phyloP scores from a whole-genome alignment of 768 basidiomycete genomes.

The Hygrocybe punicea region DNA sequence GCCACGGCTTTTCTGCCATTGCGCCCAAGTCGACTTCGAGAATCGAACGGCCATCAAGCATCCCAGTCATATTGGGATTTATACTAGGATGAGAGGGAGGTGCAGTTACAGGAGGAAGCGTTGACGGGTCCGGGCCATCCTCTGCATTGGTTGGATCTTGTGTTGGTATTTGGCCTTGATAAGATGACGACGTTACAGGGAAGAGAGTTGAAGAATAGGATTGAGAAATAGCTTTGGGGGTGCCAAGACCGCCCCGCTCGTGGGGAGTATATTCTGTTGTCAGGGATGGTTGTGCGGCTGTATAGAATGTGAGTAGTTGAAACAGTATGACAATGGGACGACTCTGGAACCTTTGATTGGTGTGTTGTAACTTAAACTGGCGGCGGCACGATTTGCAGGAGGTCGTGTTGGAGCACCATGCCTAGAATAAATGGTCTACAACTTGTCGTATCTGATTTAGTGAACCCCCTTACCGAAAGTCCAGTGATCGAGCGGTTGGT shows the following conservation, averaged over 20 bases:
- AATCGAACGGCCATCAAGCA: constrained; percentile 72
- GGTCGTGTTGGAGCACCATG: constrained; percentile 35
- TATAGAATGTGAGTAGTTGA: constrained; percentile 6
- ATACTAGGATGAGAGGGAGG: constrained; percentile 79
- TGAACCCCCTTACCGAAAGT: constrained; percentile 56
- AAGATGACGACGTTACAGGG: constrained; percentile 12
- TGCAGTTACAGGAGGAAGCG: constrained; percentile 62
- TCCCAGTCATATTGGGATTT: constrained; percentile 63
- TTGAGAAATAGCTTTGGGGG: constrained; percentile 21
- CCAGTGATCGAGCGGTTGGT: constrained; percentile 63
- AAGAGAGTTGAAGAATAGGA: constrained; percentile 10
- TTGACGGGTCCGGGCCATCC: constrained; percentile 59
- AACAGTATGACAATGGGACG: neutral
- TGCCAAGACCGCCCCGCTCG: constrained; percentile 50
- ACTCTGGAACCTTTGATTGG: constrained; percentile 30
- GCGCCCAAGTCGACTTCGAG: constrained; percentile 78
- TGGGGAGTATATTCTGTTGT: constrained; percentile 83
- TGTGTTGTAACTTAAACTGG: constrained; percentile 26
- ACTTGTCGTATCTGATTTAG: neutral
- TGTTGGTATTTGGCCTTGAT: constrained; percentile 19
- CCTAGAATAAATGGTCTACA: constrained; percentile 20
- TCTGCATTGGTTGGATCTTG: constrained; percentile 31
- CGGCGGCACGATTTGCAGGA: constrained; percentile 27
- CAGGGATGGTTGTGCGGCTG: constrained; percentile 53
- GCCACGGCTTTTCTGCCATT: constrained; percentile 84